These are phyloP conservation scores for Colletotrichum camelliae DNA, from an alignment of 2,329 filamentous ascomycete genomes.

Conservation along the genomic window DNA sequence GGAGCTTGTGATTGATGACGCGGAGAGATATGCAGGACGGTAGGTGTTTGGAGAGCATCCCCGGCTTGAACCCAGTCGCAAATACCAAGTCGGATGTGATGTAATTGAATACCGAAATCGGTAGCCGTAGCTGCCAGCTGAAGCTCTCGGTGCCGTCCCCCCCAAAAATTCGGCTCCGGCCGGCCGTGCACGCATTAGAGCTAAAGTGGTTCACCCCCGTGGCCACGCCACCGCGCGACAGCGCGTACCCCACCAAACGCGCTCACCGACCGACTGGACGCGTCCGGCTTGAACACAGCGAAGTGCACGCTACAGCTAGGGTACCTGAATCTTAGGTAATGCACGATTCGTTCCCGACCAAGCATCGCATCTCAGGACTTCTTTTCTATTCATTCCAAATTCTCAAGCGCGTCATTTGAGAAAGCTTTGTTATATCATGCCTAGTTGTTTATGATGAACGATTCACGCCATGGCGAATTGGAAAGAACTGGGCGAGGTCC, in stretches of 20 bases:
- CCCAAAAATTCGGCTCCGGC: not conserved
- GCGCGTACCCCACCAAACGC: constrained; percentile 15
- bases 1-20: not conserved
- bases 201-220: constrained; percentile 11
- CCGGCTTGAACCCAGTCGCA: not conserved
- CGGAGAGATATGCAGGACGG: not conserved
- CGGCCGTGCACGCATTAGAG: not conserved
- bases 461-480: constrained; percentile 47
- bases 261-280: constrained; percentile 8
- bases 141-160: not conserved
- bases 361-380: not conserved
- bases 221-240: not conserved
- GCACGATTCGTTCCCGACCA: not conserved
- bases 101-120: not conserved
- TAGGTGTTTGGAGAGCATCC: not conserved
- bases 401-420: not conserved
- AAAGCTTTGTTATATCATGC: not conserved
- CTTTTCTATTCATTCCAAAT: not conserved
- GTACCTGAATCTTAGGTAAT: constrained; percentile 2
- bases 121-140: not conserved
- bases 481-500: constrained; percentile 56
- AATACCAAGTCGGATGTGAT: not conserved
- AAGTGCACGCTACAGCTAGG: not conserved
- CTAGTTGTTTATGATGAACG: constrained; percentile 21
- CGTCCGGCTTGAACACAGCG: constrained; percentile 1